Conservation (phyloP, 139 green algal genomes). For the Volvox reticuliferus region DNA sequence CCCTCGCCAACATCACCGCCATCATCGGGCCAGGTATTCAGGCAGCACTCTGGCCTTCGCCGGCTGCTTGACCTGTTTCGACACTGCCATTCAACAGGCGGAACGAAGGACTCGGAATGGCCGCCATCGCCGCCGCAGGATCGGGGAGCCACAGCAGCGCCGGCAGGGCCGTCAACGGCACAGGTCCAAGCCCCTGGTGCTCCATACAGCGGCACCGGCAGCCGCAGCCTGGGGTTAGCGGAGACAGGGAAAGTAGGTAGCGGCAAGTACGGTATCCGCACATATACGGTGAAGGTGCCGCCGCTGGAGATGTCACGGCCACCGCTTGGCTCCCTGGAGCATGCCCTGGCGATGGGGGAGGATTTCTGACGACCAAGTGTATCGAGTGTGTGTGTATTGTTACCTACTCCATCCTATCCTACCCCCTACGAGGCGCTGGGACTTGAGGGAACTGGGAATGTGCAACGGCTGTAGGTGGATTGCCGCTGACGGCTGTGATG, state of each 20-base stretch:
- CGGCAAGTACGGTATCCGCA: background rate
- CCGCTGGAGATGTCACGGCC: conserved; percentile 8
- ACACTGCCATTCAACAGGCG: background rate
- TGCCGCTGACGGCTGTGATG: too few relatives aligned
- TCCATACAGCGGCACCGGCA: background rate
- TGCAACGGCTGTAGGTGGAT: too few relatives aligned
- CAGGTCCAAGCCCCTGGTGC: background rate
- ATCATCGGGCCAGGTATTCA: background rate
- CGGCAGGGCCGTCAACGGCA: background rate
- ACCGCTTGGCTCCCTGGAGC: background rate
- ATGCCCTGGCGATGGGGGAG: background rate
- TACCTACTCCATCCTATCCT: too few relatives aligned
- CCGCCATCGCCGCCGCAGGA: background rate
- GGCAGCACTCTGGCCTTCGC: background rate
- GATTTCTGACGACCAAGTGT: too few relatives aligned
- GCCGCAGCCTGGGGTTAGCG: too few relatives aligned
- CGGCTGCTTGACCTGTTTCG: too few relatives aligned
- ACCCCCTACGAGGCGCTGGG: too few relatives aligned
- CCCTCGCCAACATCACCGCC: background rate
- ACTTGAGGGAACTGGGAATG: too few relatives aligned
- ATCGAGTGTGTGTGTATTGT: too few relatives aligned
- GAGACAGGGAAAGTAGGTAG: background rate
- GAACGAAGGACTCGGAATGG: background rate
- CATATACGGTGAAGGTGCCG: background rate
- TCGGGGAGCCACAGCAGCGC: too few relatives aligned